phyloP scores from a whole-genome alignment of 1,139 yeast species.

The Candida sp. region DNA sequence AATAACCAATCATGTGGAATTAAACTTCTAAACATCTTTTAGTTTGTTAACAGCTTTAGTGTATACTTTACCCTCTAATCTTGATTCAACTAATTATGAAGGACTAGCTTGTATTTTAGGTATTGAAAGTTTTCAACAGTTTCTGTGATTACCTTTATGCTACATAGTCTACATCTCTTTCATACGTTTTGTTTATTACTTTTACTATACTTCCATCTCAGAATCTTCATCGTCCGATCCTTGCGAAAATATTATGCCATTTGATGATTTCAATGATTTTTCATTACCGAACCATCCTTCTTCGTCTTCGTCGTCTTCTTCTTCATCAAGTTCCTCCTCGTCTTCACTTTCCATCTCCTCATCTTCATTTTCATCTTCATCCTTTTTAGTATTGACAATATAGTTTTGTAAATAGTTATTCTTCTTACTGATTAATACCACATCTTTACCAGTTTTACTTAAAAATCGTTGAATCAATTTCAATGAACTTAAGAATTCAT shows the following conservation, averaged over 20 bases:
- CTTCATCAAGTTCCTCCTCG: conserved; percentile 16
- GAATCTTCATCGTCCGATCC: conserved; percentile 9
- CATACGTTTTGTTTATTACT: no score
- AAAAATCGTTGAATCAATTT: conserved; percentile 76
- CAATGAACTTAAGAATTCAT: conserved; percentile 62
- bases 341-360: conserved; percentile 14
- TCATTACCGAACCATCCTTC: conserved; percentile 14
- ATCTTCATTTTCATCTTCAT: conserved; percentile 10
- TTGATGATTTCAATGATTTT: conserved; percentile 7
- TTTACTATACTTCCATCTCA: conserved; percentile 4
- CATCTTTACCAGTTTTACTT: conserved; percentile 71
- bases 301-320: conserved; percentile 13
- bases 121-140: no score
- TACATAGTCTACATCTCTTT: neutral
- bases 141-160: no score
- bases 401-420: conserved; percentile 53
- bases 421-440: conserved; percentile 51
- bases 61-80: no score
- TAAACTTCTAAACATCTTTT: no score
- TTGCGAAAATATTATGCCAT: conserved; percentile 11
- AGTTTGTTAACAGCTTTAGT: no score
- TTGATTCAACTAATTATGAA: no score
- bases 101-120: no score
- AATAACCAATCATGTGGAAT: no score
- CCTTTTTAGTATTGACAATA: conserved; percentile 22